These are phyloP conservation scores for Lepiota venenata DNA, from an alignment of 768 basidiomycete species.

Conservation along the genomic window DNA sequence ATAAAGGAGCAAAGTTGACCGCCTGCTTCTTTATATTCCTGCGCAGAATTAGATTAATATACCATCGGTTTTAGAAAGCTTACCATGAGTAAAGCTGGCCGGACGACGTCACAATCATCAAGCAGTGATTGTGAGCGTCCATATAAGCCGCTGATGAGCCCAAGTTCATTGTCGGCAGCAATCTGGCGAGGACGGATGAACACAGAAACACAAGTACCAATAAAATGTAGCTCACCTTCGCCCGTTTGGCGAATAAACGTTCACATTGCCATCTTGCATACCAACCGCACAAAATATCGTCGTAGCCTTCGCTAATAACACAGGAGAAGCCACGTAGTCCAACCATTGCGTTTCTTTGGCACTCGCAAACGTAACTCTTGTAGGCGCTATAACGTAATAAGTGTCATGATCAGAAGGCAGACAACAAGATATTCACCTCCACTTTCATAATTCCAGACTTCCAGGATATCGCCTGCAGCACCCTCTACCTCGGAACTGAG, in stretches of 20 bases:
- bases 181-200: slow-evolving; percentile 37
- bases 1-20: slow-evolving; percentile 63
- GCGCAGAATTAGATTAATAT: background rate
- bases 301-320: slow-evolving; percentile 65
- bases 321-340: slow-evolving; percentile 79
- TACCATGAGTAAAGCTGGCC: slow-evolving; percentile 81
- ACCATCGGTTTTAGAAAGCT: slow-evolving; percentile 15
- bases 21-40: slow-evolving; percentile 77
- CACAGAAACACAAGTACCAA: background rate
- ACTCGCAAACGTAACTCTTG: slow-evolving; percentile 64
- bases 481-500: slow-evolving; percentile 61
- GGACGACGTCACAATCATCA: slow-evolving; percentile 70
- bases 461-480: slow-evolving; percentile 57
- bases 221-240: slow-evolving; percentile 54
- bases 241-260: slow-evolving; percentile 82
- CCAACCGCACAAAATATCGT: slow-evolving; percentile 70
- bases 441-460: slow-evolving; percentile 74
- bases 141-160: slow-evolving; percentile 70
- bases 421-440: slow-evolving; percentile 38
- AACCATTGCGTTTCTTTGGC: slow-evolving; percentile 81
- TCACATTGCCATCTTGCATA: slow-evolving; percentile 75
- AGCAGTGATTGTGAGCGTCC: slow-evolving; percentile 56
- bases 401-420: background rate
- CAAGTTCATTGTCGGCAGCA: slow-evolving; percentile 74
- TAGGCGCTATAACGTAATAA: slow-evolving; percentile 38